phyloP scores from a whole-genome alignment of 768 basidiomycete species.

The Chalciporus pseudorubinellus region DNA sequence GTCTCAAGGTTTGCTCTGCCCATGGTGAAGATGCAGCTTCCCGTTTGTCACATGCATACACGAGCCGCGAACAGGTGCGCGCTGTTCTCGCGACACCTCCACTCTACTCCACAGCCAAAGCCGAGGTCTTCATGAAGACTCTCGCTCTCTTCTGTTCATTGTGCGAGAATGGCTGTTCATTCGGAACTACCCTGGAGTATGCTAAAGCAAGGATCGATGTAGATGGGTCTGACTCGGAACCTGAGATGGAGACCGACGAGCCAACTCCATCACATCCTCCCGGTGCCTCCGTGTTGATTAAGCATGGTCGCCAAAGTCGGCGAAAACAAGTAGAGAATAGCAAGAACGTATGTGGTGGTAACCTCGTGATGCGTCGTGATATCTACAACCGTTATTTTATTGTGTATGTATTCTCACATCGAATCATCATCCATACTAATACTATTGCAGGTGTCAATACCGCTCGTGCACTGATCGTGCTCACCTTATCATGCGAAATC shows the following conservation, averaged over 20 bases:
- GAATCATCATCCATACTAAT: neutral
- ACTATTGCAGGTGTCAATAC: neutral
- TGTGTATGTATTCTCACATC: neutral
- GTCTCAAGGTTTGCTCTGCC: neutral
- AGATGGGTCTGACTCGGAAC: neutral
- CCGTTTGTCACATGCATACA: neutral
- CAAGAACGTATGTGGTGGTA: neutral
- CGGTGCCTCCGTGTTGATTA: neutral
- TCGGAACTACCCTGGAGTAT: neutral
- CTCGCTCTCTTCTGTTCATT: conserved; percentile 3
- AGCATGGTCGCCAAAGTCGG: neutral
- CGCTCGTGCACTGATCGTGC: neutral
- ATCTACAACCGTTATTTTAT: neutral
- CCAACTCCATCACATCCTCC: neutral
- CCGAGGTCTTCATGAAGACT: conserved; percentile 6
- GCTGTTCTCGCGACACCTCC: neutral
- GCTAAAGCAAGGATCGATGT: neutral
- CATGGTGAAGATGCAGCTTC: neutral
- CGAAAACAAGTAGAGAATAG: neutral
- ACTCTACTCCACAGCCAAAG: neutral
- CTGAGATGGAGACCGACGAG: neutral
- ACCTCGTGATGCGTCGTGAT: neutral
- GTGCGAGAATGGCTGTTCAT: conserved; percentile 1
- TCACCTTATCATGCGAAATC: conserved; percentile 1
- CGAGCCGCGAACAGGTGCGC: neutral